Base-by-base conservation (phyloP, 2,329 filamentous ascomycete genomes). In the Cladophialophora chaetospira region DNA sequence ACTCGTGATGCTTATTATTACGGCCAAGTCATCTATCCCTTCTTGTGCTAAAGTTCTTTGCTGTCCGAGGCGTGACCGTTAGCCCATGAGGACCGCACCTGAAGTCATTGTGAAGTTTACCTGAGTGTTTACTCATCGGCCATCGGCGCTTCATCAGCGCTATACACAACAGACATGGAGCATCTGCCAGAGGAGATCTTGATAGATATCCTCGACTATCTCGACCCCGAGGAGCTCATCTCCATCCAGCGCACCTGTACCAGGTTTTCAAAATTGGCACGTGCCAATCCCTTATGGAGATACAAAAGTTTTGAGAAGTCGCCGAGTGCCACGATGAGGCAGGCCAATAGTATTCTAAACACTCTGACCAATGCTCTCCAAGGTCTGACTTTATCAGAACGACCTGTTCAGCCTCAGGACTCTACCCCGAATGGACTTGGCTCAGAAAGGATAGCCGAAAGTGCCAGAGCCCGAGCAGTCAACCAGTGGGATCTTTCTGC, bases 401-500 rank as follows among this genome's bases (percentile, higher is more conserved):
- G 53, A 26, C 51, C 50, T 28, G 4, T 21, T 40, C 53, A 23
- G 10, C 44, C 48, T 15, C 54, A 29, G 8, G 10, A 9, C 11
- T 17, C 15, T 11, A 11, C 23, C 28, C n/a, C 23, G 23, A 23
- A 42, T 25, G 15, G 17, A 6, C 23, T 26, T 38, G 60, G 65
- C 57, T 58, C 67, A 68, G 64, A 65, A 26, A 6, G 23, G 11
- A 19, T 33, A 49, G 33, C 65, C 68, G 66, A 67, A 73, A 60
- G 66, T 53, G 75, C 81, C 64, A 75, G 76, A 53, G 73, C 76
- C 19, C 81, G 85, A 47, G 81, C 89, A 55, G 77, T 88, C 67
- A 86, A 86, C 3, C 90, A 90, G 64, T 96, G 91, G 91, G 90
- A 96, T 65, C 89, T 89, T 0, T 84, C 83, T 0, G 91, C 88